Conservation (phyloP, 2,329 filamentous ascomycete species). For the Penicillium sp. region DNA sequence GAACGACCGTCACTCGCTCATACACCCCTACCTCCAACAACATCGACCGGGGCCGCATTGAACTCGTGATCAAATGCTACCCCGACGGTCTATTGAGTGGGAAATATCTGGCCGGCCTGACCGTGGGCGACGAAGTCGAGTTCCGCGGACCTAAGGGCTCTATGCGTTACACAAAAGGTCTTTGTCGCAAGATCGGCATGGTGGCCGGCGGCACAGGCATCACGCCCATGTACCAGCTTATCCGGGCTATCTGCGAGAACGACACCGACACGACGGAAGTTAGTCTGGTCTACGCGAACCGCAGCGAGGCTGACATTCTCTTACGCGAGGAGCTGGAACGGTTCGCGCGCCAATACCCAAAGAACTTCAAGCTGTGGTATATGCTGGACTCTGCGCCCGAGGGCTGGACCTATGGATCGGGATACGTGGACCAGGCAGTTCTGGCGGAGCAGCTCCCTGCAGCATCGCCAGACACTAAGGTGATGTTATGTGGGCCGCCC, state of each 20-base stretch:
- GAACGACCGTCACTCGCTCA: conserved; percentile 47
- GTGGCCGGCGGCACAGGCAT: conserved; percentile 41
- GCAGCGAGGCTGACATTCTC: conserved; percentile 58
- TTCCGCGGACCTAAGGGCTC: conserved; percentile 38
- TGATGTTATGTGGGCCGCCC: conserved; percentile 61
- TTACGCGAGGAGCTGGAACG: conserved; percentile 55
- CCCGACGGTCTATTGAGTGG: conserved; percentile 30
- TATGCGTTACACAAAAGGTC: conserved; percentile 29
- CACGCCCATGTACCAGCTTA: conserved; percentile 60
- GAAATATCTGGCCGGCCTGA: conserved; percentile 27
- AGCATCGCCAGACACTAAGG: conserved; percentile 47
- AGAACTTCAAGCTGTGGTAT: conserved; percentile 57
- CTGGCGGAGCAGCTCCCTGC: conserved; percentile 51
- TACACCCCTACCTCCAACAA: conserved; percentile 49
- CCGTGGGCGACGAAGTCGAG: conserved; percentile 32
- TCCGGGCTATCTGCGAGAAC: conserved; percentile 62
- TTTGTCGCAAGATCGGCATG: conserved; percentile 36
- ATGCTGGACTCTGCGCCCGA: conserved; percentile 50
- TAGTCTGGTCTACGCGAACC: conserved; percentile 59
- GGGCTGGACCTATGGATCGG: conserved; percentile 49
- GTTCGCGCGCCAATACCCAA: conserved; percentile 50
- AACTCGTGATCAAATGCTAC: conserved; percentile 34
- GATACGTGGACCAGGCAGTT: conserved; percentile 52
- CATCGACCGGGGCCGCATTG: conserved; percentile 27
- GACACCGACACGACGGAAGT: conserved; percentile 56